Evolutionary conservation across 2,329 filamentous ascomycete species (phyloP).

Genomic region (Colletotrichum filicis): DNA sequence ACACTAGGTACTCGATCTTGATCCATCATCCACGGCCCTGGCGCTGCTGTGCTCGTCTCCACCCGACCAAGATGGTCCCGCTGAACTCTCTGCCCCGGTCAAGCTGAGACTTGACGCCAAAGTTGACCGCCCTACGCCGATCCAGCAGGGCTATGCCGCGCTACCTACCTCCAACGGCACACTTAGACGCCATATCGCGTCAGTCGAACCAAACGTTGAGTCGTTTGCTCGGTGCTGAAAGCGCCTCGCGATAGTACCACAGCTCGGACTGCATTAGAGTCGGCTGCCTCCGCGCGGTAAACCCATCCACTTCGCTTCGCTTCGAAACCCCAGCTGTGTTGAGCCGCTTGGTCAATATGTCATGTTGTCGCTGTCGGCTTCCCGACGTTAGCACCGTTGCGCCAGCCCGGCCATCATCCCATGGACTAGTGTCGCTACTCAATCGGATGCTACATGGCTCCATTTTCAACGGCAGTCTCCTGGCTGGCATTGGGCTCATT

Average conservation of each 20-base stretch:
- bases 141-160: constrained; percentile 12
- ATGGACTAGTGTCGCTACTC: not conserved
- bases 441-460: not conserved
- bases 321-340: not conserved
- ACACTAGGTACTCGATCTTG: not conserved
- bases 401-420: not conserved
- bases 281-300: not conserved
- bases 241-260: not conserved
- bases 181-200: not conserved
- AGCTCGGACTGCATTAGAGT: not conserved
- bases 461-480: not conserved
- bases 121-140: not conserved
- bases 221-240: not conserved
- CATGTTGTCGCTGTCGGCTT: not conserved
- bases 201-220: not conserved
- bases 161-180: not conserved
- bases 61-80: not conserved
- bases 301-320: not conserved
- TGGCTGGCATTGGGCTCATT: not conserved
- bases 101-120: constrained; percentile 15
- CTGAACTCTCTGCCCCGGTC: constrained; percentile 10
- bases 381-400: not conserved
- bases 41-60: not conserved
- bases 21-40: not conserved
- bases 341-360: not conserved